Conservation (phyloP, 1,284 basidiomycete genomes). For the Fomitopsis pinicola region DNA sequence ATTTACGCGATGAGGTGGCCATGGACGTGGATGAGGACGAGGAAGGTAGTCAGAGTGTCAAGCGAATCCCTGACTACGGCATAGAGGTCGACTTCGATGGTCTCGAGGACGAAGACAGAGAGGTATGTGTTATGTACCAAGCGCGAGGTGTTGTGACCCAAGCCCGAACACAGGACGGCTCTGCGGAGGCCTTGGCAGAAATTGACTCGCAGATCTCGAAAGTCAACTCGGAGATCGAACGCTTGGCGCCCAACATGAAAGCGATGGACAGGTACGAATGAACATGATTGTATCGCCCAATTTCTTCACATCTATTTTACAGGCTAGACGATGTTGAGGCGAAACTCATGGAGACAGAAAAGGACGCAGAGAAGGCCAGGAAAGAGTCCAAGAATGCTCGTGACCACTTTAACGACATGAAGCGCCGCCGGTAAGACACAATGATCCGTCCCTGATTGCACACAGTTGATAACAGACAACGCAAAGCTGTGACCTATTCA, state of each 20-base stretch:
- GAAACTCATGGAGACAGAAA: slow-evolving; percentile 69
- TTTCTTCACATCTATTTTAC: neutral
- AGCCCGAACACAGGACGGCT: slow-evolving; percentile 46
- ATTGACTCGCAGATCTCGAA: slow-evolving; percentile 78
- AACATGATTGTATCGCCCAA: neutral
- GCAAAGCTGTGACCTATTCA: slow-evolving; percentile 80
- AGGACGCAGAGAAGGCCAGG: slow-evolving; percentile 72
- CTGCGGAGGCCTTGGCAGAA: slow-evolving; percentile 64
- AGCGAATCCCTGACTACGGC: slow-evolving; percentile 77
- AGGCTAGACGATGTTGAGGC: slow-evolving; percentile 92
- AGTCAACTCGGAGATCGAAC: slow-evolving; percentile 82
- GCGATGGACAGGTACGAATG: slow-evolving; percentile 75
- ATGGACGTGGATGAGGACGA: slow-evolving; percentile 89
- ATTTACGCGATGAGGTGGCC: slow-evolving; percentile 76
- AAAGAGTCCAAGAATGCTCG: slow-evolving; percentile 86
- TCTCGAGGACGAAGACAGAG: slow-evolving; percentile 81
- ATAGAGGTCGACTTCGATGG: slow-evolving; percentile 86
- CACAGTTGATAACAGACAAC: neutral
- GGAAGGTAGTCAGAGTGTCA: slow-evolving; percentile 73
- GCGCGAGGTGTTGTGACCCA: neutral
- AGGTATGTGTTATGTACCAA: slow-evolving; percentile 40
- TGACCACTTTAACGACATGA: slow-evolving; percentile 89
- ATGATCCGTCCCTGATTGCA: neutral
- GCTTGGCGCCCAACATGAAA: slow-evolving; percentile 96
- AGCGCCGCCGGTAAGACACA: slow-evolving; percentile 64